Percentiles rank a stretch among this genome's conserved stretches.
These are phyloP conservation scores for Naganishia vaughanmartiniae DNA, from an alignment of 768 basidiomycete genomes.

Conservation along the genomic window DNA sequence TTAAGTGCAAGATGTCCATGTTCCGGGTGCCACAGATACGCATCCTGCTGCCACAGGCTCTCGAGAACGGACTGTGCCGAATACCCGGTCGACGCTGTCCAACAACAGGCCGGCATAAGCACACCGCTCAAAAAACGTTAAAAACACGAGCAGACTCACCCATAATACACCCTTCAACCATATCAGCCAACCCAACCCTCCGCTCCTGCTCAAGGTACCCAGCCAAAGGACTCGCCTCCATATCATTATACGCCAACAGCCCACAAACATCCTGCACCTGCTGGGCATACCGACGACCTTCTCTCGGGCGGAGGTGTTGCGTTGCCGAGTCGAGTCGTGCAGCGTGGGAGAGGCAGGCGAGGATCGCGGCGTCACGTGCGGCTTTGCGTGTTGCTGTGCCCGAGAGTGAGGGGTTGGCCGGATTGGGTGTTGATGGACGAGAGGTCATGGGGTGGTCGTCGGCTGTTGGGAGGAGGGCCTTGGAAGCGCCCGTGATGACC, in stretches of 20 bases:
- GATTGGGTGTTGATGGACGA: background rate
- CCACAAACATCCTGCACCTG: conserved; percentile 74
- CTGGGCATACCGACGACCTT: conserved; percentile 63
- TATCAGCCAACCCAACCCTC: conserved; percentile 77
- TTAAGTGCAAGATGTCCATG: conserved; percentile 4
- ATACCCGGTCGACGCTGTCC: background rate
- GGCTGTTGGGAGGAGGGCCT: background rate
- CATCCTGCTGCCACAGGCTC: conserved; percentile 19
- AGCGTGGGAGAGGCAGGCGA: conserved; percentile 47
- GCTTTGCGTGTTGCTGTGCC: conserved; percentile 2
- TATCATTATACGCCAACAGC: conserved; percentile 76
- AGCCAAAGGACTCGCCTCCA: conserved; percentile 71
- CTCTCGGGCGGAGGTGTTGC: conserved; percentile 59
- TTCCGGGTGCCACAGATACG: conserved; percentile 20
- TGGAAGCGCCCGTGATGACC: background rate
- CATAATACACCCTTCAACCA: conserved; percentile 81
- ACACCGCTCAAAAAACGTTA: background rate
- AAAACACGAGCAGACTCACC: conserved; percentile 54
- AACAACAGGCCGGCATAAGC: background rate
- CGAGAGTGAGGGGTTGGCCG: background rate
- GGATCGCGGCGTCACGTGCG: conserved; percentile 30
- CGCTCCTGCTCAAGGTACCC: conserved; percentile 74
- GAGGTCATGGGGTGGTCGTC: conserved; percentile 2
- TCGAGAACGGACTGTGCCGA: conserved; percentile 10
- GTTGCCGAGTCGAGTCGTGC: conserved; percentile 67